Percentiles rank a stretch among this genome's conserved stretches.
Evolutionary conservation across 202 grass and related monocot species (phyloP).

Genomic region (Panicum virgatum): DNA sequence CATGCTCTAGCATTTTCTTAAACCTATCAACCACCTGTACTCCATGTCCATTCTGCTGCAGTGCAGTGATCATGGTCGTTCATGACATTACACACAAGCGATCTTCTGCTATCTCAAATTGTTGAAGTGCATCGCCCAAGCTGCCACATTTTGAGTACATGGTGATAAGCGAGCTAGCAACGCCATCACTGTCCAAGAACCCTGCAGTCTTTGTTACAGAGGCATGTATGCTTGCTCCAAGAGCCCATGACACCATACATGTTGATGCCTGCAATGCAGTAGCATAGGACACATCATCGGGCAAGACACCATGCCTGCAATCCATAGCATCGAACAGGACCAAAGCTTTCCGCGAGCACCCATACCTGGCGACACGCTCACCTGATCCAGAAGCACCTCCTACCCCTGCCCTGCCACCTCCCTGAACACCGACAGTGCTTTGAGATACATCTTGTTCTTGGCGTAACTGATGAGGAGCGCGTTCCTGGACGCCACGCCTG

Average conservation of each 20-base stretch:
- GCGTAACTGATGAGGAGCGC: slow-evolving; percentile 48
- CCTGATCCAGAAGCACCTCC: slow-evolving; percentile 43
- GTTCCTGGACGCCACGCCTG: slow-evolving; percentile 49
- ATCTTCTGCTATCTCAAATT: slow-evolving; percentile 38
- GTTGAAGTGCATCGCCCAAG: slow-evolving; percentile 36
- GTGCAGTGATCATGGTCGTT: slow-evolving; percentile 62
- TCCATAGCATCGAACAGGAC: slow-evolving; percentile 32
- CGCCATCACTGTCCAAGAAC: slow-evolving; percentile 25
- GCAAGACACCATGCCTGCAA: slow-evolving; percentile 45
- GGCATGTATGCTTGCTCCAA: slow-evolving; percentile 51
- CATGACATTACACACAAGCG: slow-evolving; percentile 42
- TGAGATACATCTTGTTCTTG: slow-evolving; percentile 30
- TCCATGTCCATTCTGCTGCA: slow-evolving; percentile 65
- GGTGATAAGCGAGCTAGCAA: slow-evolving; percentile 45
- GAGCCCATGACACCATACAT: slow-evolving; percentile 24
- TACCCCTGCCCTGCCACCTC: slow-evolving; percentile 6
- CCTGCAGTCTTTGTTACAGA: slow-evolving; percentile 50
- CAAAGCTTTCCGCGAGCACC: slow-evolving; percentile 24
- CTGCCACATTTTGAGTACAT: slow-evolving; percentile 59
- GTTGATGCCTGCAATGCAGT: slow-evolving; percentile 50
- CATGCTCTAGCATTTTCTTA: slow-evolving; percentile 39
- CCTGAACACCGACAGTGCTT: slow-evolving; percentile 34
- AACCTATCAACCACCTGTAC: slow-evolving; percentile 38
- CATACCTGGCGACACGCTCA: slow-evolving; percentile 52
- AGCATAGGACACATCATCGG: slow-evolving; percentile 53